A percentile compares a stretch with the other conserved stretches of the same genome.
Evolutionary conservation across 441 rosid genomes (phyloP).

Genomic region (Pelargonium myrrhifolium): DNA sequence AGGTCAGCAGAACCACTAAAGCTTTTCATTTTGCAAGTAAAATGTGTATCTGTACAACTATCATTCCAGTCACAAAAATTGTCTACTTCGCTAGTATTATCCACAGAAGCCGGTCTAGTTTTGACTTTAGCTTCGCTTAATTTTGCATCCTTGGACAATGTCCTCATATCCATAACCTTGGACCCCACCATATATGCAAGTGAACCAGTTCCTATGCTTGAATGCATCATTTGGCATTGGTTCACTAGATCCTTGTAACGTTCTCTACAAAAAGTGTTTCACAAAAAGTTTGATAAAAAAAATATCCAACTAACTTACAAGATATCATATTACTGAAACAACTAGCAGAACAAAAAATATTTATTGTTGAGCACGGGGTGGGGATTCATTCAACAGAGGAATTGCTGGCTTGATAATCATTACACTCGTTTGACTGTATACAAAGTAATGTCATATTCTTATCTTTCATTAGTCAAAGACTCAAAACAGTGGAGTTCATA

Average conservation of each 20-base stretch:
- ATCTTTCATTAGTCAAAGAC: neutral
- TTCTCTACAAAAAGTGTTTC: slow-evolving; percentile 43
- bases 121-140: slow-evolving; percentile 38
- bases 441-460: neutral
- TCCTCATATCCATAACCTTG: slow-evolving; percentile 91
- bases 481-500: neutral
- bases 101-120: slow-evolving; percentile 34
- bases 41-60: slow-evolving; percentile 47
- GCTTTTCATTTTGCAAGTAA: slow-evolving; percentile 44
- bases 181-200: slow-evolving; percentile 92
- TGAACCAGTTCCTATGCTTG: slow-evolving; percentile 87
- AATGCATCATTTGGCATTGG: slow-evolving; percentile 84
- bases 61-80: slow-evolving; percentile 42
- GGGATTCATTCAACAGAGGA: neutral
- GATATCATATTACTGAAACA: neutral
- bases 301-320: neutral
- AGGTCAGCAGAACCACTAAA: slow-evolving; percentile 58
- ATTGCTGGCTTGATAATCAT: neutral
- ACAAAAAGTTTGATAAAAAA: slow-evolving; percentile 16
- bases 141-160: slow-evolving; percentile 54
- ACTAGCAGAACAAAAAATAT: neutral
- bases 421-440: neutral
- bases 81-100: slow-evolving; percentile 38
- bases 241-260: slow-evolving; percentile 56
- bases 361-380: neutral